These are phyloP conservation scores for Neurospora intermedia DNA, from an alignment of 495 filamentous ascomycete species.

Conservation along the genomic window DNA sequence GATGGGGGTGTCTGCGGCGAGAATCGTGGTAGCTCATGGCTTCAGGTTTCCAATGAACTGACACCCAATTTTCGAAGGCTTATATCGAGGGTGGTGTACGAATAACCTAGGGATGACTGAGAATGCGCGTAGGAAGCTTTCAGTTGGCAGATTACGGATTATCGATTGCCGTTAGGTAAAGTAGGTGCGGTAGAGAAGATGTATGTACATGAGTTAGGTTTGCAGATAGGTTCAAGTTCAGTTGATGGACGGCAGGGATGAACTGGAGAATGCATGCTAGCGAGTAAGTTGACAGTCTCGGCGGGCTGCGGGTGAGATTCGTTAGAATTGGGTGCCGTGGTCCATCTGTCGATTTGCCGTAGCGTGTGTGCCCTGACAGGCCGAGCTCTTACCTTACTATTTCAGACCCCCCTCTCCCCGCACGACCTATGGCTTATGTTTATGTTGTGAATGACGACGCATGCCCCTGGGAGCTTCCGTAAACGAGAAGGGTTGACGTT, in stretches of 20 bases:
- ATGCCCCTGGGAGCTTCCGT: not conserved
- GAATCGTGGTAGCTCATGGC: constrained; percentile 17
- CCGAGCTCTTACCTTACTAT: not conserved
- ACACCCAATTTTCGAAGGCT: not conserved
- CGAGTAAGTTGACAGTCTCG: not conserved
- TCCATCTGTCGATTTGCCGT: not conserved
- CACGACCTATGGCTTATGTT: too few species aligned
- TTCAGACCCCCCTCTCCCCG: too few species aligned
- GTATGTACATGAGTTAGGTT: not conserved
- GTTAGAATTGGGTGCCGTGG: not conserved
- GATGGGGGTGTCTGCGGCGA: constrained; percentile 5
- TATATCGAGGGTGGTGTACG: not conserved
- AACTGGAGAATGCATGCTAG: not conserved
- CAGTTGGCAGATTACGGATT: not conserved
- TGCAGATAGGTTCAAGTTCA: not conserved
- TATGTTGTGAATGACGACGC: not conserved
- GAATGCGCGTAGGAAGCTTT: not conserved
- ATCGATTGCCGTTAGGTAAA: not conserved
- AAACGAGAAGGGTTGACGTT: too few species aligned
- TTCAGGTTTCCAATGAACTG: not conserved
- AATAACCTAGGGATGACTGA: not conserved
- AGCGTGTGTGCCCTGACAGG: not conserved
- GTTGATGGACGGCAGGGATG: not conserved
- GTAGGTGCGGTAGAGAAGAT: not conserved
- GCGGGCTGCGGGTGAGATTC: not conserved